Evolutionary conservation across 192 early-diverging fungal species (phyloP).

Genomic region (Umbelopsis sp.): DNA sequence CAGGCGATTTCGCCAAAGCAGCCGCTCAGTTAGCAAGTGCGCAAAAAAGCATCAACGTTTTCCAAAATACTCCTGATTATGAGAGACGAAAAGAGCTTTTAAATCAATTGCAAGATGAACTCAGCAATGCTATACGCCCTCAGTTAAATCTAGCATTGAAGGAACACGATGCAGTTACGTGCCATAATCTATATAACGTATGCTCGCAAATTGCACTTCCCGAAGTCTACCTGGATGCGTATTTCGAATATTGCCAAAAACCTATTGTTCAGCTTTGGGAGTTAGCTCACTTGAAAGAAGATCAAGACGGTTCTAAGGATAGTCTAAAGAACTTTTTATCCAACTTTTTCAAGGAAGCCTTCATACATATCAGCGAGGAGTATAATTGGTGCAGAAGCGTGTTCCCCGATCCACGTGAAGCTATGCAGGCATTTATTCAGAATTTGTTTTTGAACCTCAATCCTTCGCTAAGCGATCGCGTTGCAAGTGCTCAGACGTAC

Average conservation of each 20-base stretch:
- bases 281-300: conserved; percentile 5
- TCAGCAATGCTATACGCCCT: conserved; percentile 57
- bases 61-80: conserved; percentile 71
- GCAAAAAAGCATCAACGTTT: conserved; percentile 60
- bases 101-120: conserved; percentile 55
- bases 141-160: conserved; percentile 55
- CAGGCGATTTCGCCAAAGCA: conserved; percentile 64
- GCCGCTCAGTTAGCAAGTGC: conserved; percentile 65
- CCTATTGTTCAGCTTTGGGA: conserved; percentile 56
- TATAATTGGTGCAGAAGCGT: conserved; percentile 59
- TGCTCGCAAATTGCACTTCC: conserved; percentile 61
- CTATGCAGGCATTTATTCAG: conserved; percentile 52
- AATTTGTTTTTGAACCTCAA: conserved; percentile 54
- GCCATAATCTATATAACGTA: conserved; percentile 54
- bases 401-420: conserved; percentile 52
- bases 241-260: conserved; percentile 52
- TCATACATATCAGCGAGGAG: conserved; percentile 57
- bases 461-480: conserved; percentile 45
- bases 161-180: conserved; percentile 58
- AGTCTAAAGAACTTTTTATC: conserved; percentile 35
- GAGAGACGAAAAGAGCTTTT: conserved; percentile 63
- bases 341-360: conserved; percentile 57
- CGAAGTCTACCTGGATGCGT: conserved; percentile 62
- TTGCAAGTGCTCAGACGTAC: conserved; percentile 28
- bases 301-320: neutral